Evolutionary conservation across 306 rosid species (phyloP).

Genomic region (Datisca glomerata): DNA sequence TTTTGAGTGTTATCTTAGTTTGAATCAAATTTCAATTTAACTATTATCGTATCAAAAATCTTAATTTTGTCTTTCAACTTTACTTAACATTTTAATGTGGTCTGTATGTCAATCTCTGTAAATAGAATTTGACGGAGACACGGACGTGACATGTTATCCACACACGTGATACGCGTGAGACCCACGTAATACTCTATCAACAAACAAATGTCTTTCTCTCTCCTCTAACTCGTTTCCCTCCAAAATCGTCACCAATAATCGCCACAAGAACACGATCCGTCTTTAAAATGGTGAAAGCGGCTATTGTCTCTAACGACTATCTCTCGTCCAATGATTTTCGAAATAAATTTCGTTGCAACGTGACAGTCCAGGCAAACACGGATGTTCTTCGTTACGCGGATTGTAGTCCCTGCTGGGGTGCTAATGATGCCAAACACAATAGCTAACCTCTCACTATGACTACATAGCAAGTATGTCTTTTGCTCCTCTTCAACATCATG

Average conservation of each 20-base stretch:
- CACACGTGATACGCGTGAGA: no score
- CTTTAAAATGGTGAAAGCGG: slow-evolving; percentile 78
- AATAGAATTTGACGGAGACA: no score
- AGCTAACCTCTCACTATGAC: slow-evolving; percentile 87
- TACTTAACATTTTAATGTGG: no score
- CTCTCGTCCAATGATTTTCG: slow-evolving; percentile 71
- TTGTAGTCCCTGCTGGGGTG: slow-evolving; percentile 60
- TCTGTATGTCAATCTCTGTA: no score
- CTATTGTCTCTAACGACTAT: slow-evolving; percentile 74
- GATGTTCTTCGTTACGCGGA: slow-evolving; percentile 68
- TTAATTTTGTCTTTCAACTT: no score
- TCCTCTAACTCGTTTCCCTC: no score
- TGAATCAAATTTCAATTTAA: no score
- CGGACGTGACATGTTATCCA: no score
- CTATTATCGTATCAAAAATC: no score
- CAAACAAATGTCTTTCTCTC: no score
- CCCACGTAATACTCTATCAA: no score
- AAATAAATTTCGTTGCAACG: slow-evolving; percentile 54
- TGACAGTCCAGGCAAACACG: slow-evolving; percentile 75
- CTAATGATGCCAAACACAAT: slow-evolving; percentile 76
- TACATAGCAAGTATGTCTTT: slow-evolving; percentile 34
- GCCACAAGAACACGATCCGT: slow-evolving; percentile 54
- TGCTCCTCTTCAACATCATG: slow-evolving; percentile 80
- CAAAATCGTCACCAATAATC: slow-evolving; percentile 75
- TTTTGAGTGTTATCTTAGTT: no score